Evolutionary conservation across 805 yeast species (phyloP).

Genomic region (Tetrapisispora taiwanensis): DNA sequence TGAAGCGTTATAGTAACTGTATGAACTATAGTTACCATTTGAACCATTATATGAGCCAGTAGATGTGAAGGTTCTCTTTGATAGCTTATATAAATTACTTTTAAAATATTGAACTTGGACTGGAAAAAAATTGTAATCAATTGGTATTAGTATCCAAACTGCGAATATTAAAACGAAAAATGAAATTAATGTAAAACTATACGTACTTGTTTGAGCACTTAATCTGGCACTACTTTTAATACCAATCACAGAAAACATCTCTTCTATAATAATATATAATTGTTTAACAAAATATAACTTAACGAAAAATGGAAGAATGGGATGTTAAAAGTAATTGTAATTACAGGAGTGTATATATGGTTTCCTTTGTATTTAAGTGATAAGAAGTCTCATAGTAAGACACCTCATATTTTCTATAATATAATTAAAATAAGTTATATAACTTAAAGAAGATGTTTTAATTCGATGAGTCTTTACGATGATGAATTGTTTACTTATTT

Average conservation of each 20-base stretch:
- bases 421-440: no score
- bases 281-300: no score
- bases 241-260: conserved; percentile 13
- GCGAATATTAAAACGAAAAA: conserved; percentile 7
- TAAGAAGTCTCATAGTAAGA: no score
- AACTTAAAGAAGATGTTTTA: no score
- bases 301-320: no score
- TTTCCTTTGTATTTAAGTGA: no score
- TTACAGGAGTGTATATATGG: no score
- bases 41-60: conserved; percentile 1
- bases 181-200: conserved; percentile 4
- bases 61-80: conserved; percentile 15
- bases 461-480: no score
- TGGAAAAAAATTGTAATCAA: conserved; percentile 7
- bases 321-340: no score
- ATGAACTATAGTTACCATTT: not conserved
- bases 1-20: not conserved
- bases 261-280: no score
- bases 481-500: not conserved
- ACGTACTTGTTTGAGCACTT: conserved; percentile 17
- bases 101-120: conserved; percentile 11
- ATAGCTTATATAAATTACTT: conserved; percentile 12
- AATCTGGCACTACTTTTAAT: conserved; percentile 9
- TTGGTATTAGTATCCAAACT: conserved; percentile 3
- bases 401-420: no score